Percentiles rank a stretch among this genome's conserved stretches.
Evolutionary conservation across 2,329 filamentous ascomycete genomes (phyloP).

Genomic region (Sphaerostilbella broomeana): DNA sequence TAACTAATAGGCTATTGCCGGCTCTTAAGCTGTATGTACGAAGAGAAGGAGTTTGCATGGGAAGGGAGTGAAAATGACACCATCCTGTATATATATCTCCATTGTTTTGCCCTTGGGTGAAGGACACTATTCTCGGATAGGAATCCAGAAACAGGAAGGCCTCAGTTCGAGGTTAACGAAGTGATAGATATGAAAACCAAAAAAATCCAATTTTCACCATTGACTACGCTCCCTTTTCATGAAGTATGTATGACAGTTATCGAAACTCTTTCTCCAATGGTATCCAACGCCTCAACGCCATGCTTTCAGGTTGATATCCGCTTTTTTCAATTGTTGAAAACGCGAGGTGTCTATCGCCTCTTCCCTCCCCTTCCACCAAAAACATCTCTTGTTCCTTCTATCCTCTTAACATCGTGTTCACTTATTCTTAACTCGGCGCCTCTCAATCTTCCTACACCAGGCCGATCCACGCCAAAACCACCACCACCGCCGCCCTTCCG

Average conservation of each 20-base stretch:
- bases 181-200: conserved; percentile 11
- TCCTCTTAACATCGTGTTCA: conserved; percentile 65
- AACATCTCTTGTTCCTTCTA: conserved; percentile 49
- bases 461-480: conserved; percentile 57
- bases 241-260: neutral
- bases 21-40: neutral
- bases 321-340: neutral
- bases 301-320: no score
- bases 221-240: neutral
- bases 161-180: neutral
- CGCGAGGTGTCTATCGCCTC: conserved; percentile 13
- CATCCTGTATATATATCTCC: conserved; percentile 13
- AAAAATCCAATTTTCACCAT: neutral
- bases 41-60: conserved; percentile 11
- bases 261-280: neutral
- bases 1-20: conserved; percentile 1
- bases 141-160: neutral
- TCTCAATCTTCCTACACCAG: conserved; percentile 71
- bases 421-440: conserved; percentile 75
- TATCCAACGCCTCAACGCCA: no score
- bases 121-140: neutral
- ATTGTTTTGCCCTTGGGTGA: neutral
- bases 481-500: conserved; percentile 37
- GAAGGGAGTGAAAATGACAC: conserved; percentile 9
- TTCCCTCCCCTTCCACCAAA: conserved; percentile 33